These are phyloP conservation scores for Boehmeria nivea DNA, from an alignment of 306 rosid species.

Conservation along the genomic window DNA sequence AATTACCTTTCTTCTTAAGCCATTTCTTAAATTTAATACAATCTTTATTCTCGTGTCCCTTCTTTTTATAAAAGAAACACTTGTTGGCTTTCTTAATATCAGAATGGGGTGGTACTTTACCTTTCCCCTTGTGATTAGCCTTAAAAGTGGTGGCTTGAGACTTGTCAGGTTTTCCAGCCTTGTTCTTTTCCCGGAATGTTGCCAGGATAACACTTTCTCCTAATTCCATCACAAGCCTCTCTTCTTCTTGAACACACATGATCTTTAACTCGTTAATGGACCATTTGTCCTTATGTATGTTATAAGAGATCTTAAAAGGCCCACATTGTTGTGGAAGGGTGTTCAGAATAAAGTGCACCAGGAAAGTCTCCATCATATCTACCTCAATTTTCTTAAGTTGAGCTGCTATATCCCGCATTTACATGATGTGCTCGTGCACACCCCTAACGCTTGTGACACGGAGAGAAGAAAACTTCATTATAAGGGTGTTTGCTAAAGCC, in stretches of 20 bases:
- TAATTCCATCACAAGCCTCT: not conserved
- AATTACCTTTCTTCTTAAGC: slow-evolving; percentile 4
- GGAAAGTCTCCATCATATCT: slow-evolving; percentile 1
- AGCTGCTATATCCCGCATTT: not conserved
- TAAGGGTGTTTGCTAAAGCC: not conserved
- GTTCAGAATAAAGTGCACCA: not conserved
- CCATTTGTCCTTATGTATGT: not conserved
- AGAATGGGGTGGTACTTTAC: not conserved
- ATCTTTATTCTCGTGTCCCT: not conserved
- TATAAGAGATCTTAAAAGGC: not conserved
- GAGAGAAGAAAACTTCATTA: not conserved
- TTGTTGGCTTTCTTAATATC: not conserved
- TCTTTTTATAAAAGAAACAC: slow-evolving; percentile 4
- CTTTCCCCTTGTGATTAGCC: not conserved
- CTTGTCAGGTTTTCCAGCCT: not conserved
- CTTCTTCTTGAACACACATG: slow-evolving; percentile 11
- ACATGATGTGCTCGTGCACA: slow-evolving; percentile 11
- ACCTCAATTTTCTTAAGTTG: slow-evolving; percentile 1
- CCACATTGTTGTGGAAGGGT: not conserved
- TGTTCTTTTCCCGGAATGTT: not conserved
- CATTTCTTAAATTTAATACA: not conserved
- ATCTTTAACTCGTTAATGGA: slow-evolving; percentile 6
- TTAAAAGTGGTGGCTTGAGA: too few relatives aligned
- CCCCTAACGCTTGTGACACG: not conserved
- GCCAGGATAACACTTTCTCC: not conserved